A percentile compares a stretch with the other conserved stretches of the same genome.
Conservation (phyloP, 179 eudicot genomes). For the Pouteria campechiana region DNA sequence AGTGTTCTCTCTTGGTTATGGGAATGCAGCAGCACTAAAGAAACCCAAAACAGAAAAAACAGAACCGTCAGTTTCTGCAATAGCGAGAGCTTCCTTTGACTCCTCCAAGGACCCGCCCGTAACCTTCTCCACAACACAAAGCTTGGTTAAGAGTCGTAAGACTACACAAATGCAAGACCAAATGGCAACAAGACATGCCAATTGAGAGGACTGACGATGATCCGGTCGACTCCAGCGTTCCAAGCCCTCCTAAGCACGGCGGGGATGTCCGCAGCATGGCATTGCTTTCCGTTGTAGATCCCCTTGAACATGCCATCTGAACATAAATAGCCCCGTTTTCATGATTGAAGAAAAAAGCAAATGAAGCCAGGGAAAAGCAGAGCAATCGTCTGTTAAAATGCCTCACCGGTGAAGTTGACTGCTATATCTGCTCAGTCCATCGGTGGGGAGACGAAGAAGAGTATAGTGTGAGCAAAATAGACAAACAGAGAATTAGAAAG, state of each 20-base stretch:
- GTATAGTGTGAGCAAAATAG: no score
- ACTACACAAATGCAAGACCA: not conserved
- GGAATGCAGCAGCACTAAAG: not conserved
- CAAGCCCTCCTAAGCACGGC: slow-evolving; percentile 82
- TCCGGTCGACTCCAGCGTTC: slow-evolving; percentile 85
- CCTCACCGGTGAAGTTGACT: no score
- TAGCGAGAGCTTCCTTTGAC: slow-evolving; percentile 90
- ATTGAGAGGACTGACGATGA: slow-evolving; percentile 47
- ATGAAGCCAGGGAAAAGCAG: no score
- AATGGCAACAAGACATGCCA: slow-evolving; percentile 1
- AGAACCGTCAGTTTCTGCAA: slow-evolving; percentile 97
- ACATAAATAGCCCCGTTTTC: no score
- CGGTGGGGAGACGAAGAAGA: no score
- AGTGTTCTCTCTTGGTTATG: not conserved
- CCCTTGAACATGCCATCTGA: no score
- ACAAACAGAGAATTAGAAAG: no score
- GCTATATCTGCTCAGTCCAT: no score
- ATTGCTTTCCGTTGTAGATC: slow-evolving; percentile 85
- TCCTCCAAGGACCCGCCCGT: slow-evolving; percentile 97
- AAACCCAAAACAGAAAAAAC: not conserved
- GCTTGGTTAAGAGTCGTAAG: slow-evolving; percentile 1
- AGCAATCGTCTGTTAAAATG: no score
- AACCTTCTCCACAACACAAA: slow-evolving; percentile 35
- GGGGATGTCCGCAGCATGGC: slow-evolving; percentile 69
- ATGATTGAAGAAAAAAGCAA: no score